Evolutionary conservation across 2,329 filamentous ascomycete species (phyloP).

Genomic region (Leptographium radiaticola): DNA sequence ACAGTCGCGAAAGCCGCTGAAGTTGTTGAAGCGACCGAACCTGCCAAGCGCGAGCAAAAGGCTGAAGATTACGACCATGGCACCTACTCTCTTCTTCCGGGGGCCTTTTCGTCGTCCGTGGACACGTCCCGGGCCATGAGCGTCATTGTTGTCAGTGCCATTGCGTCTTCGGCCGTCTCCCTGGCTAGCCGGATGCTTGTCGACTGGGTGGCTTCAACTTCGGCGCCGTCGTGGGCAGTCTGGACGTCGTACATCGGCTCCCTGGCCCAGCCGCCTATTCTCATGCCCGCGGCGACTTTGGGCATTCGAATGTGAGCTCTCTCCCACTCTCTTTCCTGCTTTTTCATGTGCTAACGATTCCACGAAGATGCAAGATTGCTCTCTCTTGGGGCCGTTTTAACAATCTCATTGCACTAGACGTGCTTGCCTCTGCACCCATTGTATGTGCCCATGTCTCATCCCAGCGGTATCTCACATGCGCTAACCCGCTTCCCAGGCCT

Average conservation of each 20-base stretch:
- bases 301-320: conserved; percentile 3
- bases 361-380: conserved; percentile 50
- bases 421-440: conserved; percentile 63
- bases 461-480: conserved; percentile 2
- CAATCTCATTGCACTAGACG: conserved; percentile 50
- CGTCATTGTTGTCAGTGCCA: not conserved
- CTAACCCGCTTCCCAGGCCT: conserved; percentile 33
- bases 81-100: conserved; percentile 2
- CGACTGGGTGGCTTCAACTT: not conserved
- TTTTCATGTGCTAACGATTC: not conserved
- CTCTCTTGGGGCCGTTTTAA: conserved; percentile 58
- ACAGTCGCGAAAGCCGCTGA: not conserved
- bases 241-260: not conserved
- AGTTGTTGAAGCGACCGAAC: no score
- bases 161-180: not conserved
- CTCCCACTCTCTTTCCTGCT: not conserved
- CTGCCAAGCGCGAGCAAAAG: not conserved
- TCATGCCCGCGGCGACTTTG: not conserved
- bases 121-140: not conserved
- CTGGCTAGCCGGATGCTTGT: not conserved
- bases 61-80: not conserved
- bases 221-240: not conserved
- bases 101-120: conserved; percentile 4
- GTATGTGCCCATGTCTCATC: conserved; percentile 26
- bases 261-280: not conserved